Base-by-base conservation (phyloP, 768 basidiomycete species). In the Mycena pura region DNA sequence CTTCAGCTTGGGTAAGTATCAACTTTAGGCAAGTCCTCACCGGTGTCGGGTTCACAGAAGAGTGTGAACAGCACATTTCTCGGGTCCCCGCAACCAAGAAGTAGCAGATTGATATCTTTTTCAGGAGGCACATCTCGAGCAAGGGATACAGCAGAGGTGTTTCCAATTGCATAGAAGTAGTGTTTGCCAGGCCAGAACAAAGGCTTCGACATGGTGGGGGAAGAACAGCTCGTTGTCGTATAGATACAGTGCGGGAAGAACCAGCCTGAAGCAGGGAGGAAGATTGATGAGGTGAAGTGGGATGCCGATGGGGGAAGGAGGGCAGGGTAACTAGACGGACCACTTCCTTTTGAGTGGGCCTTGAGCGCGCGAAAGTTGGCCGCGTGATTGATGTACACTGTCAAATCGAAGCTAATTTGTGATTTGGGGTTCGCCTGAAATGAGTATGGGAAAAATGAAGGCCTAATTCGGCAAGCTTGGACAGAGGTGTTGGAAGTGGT, bases 121-220 rank as follows among this genome's bases (percentile, higher is more conserved):
- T 84, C 84, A 1, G 80, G 79, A 59, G 82, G 69, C 2, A 87
- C 69, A 45, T 79, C 74, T 49, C 81, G 73, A 3, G 83, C 82
- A 13, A 88, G 72, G 36, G 73, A 81, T 4, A 82, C 71, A 6
- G 87, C 80, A 6, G 84, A 76, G 1, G 86, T 87, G 63, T 87
- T 87, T 31, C 87, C 86, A n/a, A 86, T 73, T 4, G 86, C 79
- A 69, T 87, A 87, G 73, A 86, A 88, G 61, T 77, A 83, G 1
- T 69, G 69, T 63, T 77, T 78, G 17, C 72, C 76, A 6, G 77
- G 80, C 80, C 79, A 83, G 22, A 73, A 64, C 6, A 82, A 57
- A 11, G 80, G 76, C 32, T 81, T 77, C 11, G 81, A 69, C 84
- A 86, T 83, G 65, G 46, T 32, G 40, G 51, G 47, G 48, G 22